Conservation (phyloP, 1,284 basidiomycete genomes). For the Phellinidium pouzarii region DNA sequence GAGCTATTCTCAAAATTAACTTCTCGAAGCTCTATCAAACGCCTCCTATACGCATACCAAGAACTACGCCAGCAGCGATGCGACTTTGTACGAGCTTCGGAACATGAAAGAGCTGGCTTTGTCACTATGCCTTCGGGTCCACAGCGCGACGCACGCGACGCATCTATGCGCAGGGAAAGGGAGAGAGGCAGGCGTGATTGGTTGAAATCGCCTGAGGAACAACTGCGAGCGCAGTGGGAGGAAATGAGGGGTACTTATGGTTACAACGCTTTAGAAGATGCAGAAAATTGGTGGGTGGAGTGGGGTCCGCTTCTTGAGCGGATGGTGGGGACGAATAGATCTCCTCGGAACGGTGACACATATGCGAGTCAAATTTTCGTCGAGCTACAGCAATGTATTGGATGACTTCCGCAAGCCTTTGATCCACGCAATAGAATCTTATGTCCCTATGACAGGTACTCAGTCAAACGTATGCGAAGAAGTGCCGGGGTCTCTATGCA, state of each 20-base stretch:
- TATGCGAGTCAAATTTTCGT: no score
- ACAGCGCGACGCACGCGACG: constrained; percentile 32
- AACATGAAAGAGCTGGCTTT: constrained; percentile 3
- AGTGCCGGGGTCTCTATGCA: no score
- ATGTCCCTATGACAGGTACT: no score
- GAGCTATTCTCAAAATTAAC: constrained; percentile 49
- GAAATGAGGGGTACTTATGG: constrained; percentile 7
- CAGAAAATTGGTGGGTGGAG: constrained; percentile 16
- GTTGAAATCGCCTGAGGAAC: background rate
- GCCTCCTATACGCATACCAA: constrained; percentile 45
- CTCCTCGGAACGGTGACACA: no score
- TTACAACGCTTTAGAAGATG: constrained; percentile 16
- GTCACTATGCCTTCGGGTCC: constrained; percentile 22
- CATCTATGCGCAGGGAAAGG: constrained; percentile 21
- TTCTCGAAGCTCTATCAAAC: constrained; percentile 41
- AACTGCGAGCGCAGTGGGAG: constrained; percentile 9
- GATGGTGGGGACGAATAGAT: background rate
- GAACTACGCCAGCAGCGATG: constrained; percentile 39
- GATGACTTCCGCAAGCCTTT: no score
- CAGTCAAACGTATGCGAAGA: no score
- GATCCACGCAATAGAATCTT: no score
- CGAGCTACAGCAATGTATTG: no score
- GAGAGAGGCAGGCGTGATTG: background rate
- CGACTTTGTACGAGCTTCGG: constrained; percentile 9
- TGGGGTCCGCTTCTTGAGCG: constrained; percentile 14